These are phyloP conservation scores for Piedraia hortae DNA, from an alignment of 2,329 filamentous ascomycete species.

Conservation along the genomic window DNA sequence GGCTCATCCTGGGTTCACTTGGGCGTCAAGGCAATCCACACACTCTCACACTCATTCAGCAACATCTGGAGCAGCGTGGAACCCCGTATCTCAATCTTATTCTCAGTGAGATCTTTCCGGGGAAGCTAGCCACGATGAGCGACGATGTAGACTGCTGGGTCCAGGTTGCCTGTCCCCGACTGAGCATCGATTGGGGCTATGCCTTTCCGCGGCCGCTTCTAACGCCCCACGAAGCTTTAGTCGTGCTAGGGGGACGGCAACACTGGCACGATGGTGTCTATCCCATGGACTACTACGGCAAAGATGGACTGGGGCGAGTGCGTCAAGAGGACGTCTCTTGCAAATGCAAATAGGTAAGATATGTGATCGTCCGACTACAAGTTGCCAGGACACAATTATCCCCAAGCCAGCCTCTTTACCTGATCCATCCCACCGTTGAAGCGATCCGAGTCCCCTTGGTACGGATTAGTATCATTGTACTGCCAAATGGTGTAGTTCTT, in stretches of 20 bases:
- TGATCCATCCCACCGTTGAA: neutral
- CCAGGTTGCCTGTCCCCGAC: slow-evolving; percentile 80
- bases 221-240: slow-evolving; percentile 83
- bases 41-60: slow-evolving; percentile 67
- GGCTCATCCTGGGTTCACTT: slow-evolving; percentile 73
- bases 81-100: slow-evolving; percentile 66
- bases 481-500: neutral
- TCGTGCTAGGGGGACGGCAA: slow-evolving; percentile 55
- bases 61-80: slow-evolving; percentile 38
- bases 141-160: slow-evolving; percentile 88
- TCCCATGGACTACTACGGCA: slow-evolving; percentile 96
- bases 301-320: slow-evolving; percentile 65
- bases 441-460: neutral
- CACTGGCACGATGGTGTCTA: slow-evolving; percentile 37
- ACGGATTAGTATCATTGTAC: neutral
- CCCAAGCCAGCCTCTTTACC: neutral
- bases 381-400: no score
- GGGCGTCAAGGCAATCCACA: slow-evolving; percentile 89
- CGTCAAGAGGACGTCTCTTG: slow-evolving; percentile 20
- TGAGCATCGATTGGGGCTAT: slow-evolving; percentile 98
- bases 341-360: no score
- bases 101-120: slow-evolving; percentile 85
- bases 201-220: slow-evolving; percentile 70
- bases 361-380: no score
- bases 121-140: slow-evolving; percentile 70